A percentile compares a stretch with the other conserved stretches of the same genome.
Evolutionary conservation across 2,329 filamentous ascomycete species (phyloP).

Genomic region (Fusarium sp.): DNA sequence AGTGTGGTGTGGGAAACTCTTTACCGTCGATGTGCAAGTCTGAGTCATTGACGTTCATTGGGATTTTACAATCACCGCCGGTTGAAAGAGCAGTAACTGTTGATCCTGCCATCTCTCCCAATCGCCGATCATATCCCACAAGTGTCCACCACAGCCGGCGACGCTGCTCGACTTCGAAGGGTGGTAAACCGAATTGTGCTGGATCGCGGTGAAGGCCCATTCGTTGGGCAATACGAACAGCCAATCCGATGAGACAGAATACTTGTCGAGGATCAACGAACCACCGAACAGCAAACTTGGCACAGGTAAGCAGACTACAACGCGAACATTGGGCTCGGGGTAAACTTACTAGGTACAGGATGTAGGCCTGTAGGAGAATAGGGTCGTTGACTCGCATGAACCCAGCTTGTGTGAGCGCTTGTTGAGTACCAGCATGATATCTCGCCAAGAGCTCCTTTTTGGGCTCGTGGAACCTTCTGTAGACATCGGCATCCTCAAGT

Average conservation of each 20-base stretch:
- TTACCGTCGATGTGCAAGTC: constrained; percentile 71
- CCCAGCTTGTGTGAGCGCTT: constrained; percentile 74
- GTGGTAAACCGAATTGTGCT: constrained; percentile 63
- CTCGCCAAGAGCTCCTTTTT: constrained; percentile 64
- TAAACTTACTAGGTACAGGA: constrained; percentile 73
- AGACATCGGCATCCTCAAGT: constrained; percentile 69
- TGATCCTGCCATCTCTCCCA: constrained; percentile 75
- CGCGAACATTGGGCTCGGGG: neutral
- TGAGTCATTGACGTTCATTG: constrained; percentile 72
- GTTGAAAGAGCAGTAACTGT: constrained; percentile 68
- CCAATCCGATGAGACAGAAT: constrained; percentile 70
- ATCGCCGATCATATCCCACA: constrained; percentile 75
- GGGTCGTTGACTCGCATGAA: constrained; percentile 77
- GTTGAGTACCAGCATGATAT: constrained; percentile 71
- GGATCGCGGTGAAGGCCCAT: constrained; percentile 78
- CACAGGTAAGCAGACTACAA: constrained; percentile 8
- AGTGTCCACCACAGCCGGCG: constrained; percentile 81
- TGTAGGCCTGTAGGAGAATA: constrained; percentile 74
- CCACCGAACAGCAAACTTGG: constrained; percentile 63
- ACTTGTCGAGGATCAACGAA: constrained; percentile 68
- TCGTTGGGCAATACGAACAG: constrained; percentile 75
- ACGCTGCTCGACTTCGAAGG: constrained; percentile 77
- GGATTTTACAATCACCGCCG: constrained; percentile 67
- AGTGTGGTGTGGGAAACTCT: constrained; percentile 63
- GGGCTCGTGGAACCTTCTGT: constrained; percentile 65